Evolutionary conservation across 2,329 filamentous ascomycete genomes (phyloP).

Genomic region (Epichloe scottii): DNA sequence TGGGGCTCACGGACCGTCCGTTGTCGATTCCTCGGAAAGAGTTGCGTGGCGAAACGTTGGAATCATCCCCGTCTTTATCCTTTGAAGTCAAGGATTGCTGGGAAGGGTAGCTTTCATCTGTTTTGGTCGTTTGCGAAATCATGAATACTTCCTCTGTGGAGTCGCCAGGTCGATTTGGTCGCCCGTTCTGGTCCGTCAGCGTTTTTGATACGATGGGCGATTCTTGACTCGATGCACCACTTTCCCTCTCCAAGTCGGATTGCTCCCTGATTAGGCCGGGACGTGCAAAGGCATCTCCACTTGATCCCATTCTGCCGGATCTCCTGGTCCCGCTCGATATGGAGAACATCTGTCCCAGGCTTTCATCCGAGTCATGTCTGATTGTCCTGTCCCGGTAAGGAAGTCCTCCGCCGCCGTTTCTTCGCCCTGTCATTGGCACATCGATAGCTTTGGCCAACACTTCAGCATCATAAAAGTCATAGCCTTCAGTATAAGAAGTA

Average conservation of each 20-base stretch:
- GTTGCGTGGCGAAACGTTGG: background rate
- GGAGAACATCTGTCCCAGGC: conserved; percentile 46
- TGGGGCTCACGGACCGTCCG: conserved; percentile 13
- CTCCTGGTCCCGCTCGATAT: conserved; percentile 35
- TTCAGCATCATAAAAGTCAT: conserved; percentile 55
- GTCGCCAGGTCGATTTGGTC: conserved; percentile 11
- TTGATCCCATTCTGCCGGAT: conserved; percentile 6
- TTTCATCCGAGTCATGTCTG: conserved; percentile 46
- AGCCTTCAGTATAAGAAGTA: conserved; percentile 45
- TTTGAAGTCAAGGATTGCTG: conserved; percentile 20
- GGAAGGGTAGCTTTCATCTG: conserved; percentile 21
- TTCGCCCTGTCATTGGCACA: conserved; percentile 31
- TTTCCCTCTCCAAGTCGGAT: conserved; percentile 17
- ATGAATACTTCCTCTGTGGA: conserved; percentile 29
- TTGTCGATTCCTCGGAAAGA: conserved; percentile 4
- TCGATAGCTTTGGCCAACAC: conserved; percentile 39
- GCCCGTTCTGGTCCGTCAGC: conserved; percentile 3
- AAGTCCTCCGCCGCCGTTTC: conserved; percentile 20
- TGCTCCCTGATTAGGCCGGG: conserved; percentile 17
- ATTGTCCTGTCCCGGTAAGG: conserved; percentile 16
- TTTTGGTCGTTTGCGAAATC: conserved; percentile 34
- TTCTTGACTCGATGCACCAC: conserved; percentile 22
- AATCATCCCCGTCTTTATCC: conserved; percentile 9
- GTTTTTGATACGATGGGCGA: conserved; percentile 18
- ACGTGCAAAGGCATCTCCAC: conserved; percentile 13